phyloP scores from a whole-genome alignment of 805 yeast species.

The Ascoidea rubescens region DNA sequence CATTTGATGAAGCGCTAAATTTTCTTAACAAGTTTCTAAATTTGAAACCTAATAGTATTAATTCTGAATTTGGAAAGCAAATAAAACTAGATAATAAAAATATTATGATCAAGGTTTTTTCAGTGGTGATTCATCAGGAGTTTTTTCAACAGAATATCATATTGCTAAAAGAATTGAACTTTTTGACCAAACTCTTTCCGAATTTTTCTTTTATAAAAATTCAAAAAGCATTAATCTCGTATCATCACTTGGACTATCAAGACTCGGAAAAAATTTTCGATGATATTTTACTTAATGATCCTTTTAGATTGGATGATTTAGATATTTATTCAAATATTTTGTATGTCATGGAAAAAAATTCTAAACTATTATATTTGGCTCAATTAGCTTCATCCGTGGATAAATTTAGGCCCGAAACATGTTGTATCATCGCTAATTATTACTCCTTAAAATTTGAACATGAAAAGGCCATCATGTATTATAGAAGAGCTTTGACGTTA shows the following conservation, averaged over 20 bases:
- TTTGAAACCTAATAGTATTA: conserved; percentile 16
- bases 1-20: conserved; percentile 43
- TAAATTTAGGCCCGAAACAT: conserved; percentile 83
- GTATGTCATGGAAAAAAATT: conserved; percentile 81
- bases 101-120: conserved; percentile 41
- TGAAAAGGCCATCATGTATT: conserved; percentile 87
- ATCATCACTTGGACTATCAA: conserved; percentile 74
- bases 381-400: conserved; percentile 75
- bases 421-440: conserved; percentile 88
- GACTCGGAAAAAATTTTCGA: conserved; percentile 75
- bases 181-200: conserved; percentile 47
- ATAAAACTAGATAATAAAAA: conserved; percentile 4
- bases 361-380: conserved; percentile 77
- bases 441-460: conserved; percentile 87
- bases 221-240: conserved; percentile 71
- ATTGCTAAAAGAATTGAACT: conserved; percentile 34
- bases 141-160: conserved; percentile 55
- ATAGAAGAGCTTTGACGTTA: conserved; percentile 74
- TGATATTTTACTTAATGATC: conserved; percentile 57
- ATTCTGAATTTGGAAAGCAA: conserved; percentile 14
- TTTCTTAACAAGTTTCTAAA: conserved; percentile 21
- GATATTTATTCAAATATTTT: conserved; percentile 91
- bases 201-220: conserved; percentile 57
- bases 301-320: conserved; percentile 77
- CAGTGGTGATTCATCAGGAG: conserved; percentile 59